These are phyloP conservation scores for Metrosideros polymorpha DNA, from an alignment of 441 rosid genomes.

Conservation along the genomic window DNA sequence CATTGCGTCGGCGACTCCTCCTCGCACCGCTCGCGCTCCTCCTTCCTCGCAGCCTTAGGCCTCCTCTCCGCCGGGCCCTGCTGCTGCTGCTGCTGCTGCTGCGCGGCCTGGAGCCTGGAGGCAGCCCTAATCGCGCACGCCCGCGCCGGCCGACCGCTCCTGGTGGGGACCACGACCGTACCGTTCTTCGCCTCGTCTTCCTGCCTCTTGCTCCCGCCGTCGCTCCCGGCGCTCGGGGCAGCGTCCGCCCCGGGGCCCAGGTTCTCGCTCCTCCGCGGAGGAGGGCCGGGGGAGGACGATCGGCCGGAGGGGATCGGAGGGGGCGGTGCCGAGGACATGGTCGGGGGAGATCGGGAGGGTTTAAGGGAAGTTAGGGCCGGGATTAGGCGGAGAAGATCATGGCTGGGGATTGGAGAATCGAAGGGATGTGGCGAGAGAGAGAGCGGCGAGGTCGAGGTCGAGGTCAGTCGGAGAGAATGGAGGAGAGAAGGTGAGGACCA, in stretches of 20 bases:
- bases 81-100: background rate
- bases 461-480: background rate
- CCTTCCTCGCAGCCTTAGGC: conserved; percentile 14
- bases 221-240: background rate
- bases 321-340: conserved; percentile 41
- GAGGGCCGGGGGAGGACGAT: conserved; percentile 9
- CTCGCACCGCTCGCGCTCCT: conserved; percentile 26
- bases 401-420: conserved; percentile 13
- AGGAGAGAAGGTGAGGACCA: background rate
- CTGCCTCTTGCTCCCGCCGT: background rate
- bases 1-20: conserved; percentile 32
- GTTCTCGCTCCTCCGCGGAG: conserved; percentile 19
- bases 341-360: conserved; percentile 37
- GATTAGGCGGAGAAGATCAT: conserved; percentile 33
- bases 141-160: conserved; percentile 86
- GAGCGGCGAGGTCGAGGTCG: background rate
- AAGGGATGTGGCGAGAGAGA: too few relatives aligned
- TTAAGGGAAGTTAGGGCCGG: conserved; percentile 18
- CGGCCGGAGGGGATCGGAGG: conserved; percentile 42
- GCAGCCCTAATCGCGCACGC: conserved; percentile 87
- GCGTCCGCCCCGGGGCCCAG: conserved; percentile 8
- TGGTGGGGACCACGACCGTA: conserved; percentile 14
- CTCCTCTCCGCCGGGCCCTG: background rate
- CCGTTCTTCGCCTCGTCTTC: background rate
- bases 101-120: conserved; percentile 43